Base-by-base conservation (phyloP, 495 filamentous ascomycete genomes). In the Penicillium goetzii region DNA sequence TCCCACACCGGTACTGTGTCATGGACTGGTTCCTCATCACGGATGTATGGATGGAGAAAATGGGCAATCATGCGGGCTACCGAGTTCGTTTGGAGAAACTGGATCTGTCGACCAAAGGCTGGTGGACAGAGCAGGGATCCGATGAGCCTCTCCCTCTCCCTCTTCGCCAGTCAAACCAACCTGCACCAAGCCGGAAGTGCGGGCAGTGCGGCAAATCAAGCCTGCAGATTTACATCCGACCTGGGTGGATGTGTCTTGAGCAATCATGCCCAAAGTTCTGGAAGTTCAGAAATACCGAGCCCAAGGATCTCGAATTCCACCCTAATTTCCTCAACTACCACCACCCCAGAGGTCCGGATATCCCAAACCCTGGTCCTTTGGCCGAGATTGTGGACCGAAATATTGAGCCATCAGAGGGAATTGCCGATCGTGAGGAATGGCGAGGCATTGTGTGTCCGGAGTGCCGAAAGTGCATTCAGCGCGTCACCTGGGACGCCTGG, bases 31-130 rank as follows among this genome's bases (percentile, higher is more conserved):
- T 93, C 69, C 85, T 87, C 32, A 75, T 92, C 19, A 90, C 88
- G 0, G 76, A 90, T 36, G 75, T 92, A 2, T 97, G 92, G 92
- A 77, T 69, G 17, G 92, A 97, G 66, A 83, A 78, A 51, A 67
- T 72, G 4, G 69, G 77, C 1, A 60, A 72, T 0, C 76, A 82
- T 19, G 80, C 70, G 0, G 71, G 81, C 0, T 81, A 83, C 62
- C 87, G 83, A 64, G 80, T 89, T 17, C 84, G 92, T 6, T 82
- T 93, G 26, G 86, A 97, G 72, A 93, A 93, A 65, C 71, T 92
- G 2, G 72, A 91, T 21, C 72, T 87, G 1, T 41, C 64, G 0
- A 65, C 75, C 21, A 78, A 79, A 33, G 89, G 90, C 45, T 96
- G 92, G 92, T 94, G 90, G 89, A 74, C 84, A 17, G 72, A 80